A percentile compares a stretch with the other conserved stretches of the same genome.
These are phyloP conservation scores for Pseudomonodictys pantanalensis DNA, from an alignment of 495 filamentous ascomycete genomes.

Conservation along the genomic window DNA sequence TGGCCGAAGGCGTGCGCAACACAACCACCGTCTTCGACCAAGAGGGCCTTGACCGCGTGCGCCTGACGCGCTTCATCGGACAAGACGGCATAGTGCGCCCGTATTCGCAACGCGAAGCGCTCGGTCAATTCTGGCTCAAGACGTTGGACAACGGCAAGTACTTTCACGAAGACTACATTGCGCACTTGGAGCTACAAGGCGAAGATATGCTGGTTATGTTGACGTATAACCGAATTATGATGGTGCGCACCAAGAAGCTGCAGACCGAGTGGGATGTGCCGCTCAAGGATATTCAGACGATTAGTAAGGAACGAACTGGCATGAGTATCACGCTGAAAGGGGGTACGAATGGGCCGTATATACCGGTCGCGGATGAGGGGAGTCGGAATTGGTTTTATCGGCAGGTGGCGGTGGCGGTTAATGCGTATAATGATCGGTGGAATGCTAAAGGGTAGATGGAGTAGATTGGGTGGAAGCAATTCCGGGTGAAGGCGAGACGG, in stretches of 20 bases:
- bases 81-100: conserved; percentile 91
- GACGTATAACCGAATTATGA: conserved; percentile 87
- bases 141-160: conserved; percentile 94
- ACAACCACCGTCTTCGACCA: conserved; percentile 97
- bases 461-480: background rate
- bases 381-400: conserved; percentile 81
- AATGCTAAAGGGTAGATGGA: conserved; percentile 52
- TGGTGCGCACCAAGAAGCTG: conserved; percentile 79
- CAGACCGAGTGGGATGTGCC: conserved; percentile 92
- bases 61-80: conserved; percentile 85
- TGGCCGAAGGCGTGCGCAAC: conserved; percentile 95
- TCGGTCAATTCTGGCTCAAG: conserved; percentile 98
- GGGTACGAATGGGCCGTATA: conserved; percentile 89
- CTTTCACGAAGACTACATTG: conserved; percentile 97
- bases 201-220: conserved; percentile 94
- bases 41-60: conserved; percentile 88
- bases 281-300: conserved; percentile 93
- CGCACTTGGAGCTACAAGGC: conserved; percentile 84
- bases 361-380: conserved; percentile 87
- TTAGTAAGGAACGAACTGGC: conserved; percentile 92
- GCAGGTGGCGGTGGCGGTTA: conserved; percentile 66
- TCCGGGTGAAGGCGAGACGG: no score
- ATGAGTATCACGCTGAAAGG: conserved; percentile 85
- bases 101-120: conserved; percentile 91
- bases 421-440: conserved; percentile 69